Conservation (phyloP, 2,329 filamentous ascomycete species). For the Fusarium dlaminii region DNA sequence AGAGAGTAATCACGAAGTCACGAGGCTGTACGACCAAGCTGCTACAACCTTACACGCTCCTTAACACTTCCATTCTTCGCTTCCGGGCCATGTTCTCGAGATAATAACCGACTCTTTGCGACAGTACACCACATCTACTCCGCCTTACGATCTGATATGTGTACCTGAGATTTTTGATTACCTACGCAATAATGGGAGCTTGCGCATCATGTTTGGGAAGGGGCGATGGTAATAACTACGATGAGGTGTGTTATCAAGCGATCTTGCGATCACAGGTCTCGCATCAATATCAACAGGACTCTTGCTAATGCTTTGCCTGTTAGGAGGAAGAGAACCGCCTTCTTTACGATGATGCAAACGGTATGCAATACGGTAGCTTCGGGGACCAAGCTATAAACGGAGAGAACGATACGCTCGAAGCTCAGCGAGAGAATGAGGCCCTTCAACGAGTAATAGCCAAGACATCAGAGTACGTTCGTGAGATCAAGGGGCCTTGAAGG, state of each 20-base stretch:
- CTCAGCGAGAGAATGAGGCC: conserved; percentile 71
- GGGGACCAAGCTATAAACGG: conserved; percentile 63
- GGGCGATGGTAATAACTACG: conserved; percentile 60
- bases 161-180: conserved; percentile 26
- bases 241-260: conserved; percentile 58
- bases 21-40: conserved; percentile 25
- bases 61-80: neutral
- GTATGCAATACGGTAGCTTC: conserved; percentile 71
- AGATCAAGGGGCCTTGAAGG: neutral
- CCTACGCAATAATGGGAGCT: conserved; percentile 61
- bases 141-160: conserved; percentile 34
- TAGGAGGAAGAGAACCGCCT: conserved; percentile 67
- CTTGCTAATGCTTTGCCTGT: conserved; percentile 14
- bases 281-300: neutral
- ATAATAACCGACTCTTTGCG: neutral
- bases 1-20: conserved; percentile 32
- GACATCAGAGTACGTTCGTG: conserved; percentile 66
- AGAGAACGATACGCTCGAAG: conserved; percentile 69
- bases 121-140: conserved; percentile 1
- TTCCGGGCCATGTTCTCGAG: neutral
- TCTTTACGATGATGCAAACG: conserved; percentile 69
- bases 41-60: conserved; percentile 30
- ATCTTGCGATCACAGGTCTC: neutral
- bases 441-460: conserved; percentile 70
- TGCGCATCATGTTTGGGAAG: conserved; percentile 69